Conservation (phyloP, 768 basidiomycete genomes). For the Mycena belliarum region DNA sequence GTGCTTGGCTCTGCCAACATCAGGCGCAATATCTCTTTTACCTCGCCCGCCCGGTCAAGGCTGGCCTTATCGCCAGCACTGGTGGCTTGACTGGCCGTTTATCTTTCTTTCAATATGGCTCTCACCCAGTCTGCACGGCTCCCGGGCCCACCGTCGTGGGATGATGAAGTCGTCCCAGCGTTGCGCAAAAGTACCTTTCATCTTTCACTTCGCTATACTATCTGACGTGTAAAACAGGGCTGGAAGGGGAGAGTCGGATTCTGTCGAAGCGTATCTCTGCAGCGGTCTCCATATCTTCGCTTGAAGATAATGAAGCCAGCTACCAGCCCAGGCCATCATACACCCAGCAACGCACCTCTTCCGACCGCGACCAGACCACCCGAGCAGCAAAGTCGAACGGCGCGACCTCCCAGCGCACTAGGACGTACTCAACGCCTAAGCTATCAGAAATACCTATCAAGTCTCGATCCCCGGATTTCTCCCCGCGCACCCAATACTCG, state of each 20-base stretch:
- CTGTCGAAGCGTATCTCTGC: slow-evolving; percentile 72
- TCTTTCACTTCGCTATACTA: neutral
- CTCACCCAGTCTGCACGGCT: slow-evolving; percentile 17
- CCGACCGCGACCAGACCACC: slow-evolving; percentile 33
- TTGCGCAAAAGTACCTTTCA: slow-evolving; percentile 49
- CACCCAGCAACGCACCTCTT: slow-evolving; percentile 25
- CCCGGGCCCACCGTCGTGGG: slow-evolving; percentile 39
- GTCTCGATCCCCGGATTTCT: slow-evolving; percentile 41
- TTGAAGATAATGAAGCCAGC: slow-evolving; percentile 50
- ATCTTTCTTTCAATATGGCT: slow-evolving; percentile 3
- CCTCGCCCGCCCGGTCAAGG: neutral
- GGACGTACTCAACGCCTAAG: slow-evolving; percentile 69
- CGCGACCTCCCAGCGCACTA: slow-evolving; percentile 46
- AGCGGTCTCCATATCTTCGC: slow-evolving; percentile 63
- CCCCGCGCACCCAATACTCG: slow-evolving; percentile 42
- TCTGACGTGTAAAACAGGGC: slow-evolving; percentile 41
- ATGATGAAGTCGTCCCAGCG: slow-evolving; percentile 58
- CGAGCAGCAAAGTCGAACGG: slow-evolving; percentile 26
- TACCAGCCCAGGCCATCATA: slow-evolving; percentile 34
- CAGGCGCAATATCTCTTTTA: slow-evolving; percentile 2
- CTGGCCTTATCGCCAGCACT: slow-evolving; percentile 5
- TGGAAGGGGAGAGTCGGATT: slow-evolving; percentile 79
- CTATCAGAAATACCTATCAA: slow-evolving; percentile 39
- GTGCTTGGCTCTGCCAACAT: slow-evolving; percentile 2
- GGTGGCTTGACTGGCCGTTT: neutral